phyloP scores from a whole-genome alignment of 495 filamentous ascomycete species.

The Tuber magnatum region DNA sequence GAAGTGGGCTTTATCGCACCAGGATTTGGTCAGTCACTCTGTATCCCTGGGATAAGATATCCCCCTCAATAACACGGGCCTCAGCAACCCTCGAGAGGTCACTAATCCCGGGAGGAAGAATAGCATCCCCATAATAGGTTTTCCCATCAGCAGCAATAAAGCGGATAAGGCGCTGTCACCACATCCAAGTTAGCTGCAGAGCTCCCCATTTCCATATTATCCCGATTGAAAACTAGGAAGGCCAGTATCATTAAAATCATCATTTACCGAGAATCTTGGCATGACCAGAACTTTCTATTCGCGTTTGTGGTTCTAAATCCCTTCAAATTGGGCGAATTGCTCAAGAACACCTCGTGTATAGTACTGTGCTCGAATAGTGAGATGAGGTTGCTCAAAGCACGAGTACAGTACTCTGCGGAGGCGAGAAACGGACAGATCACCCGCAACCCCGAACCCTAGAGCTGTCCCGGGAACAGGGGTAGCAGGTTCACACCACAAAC shows the following conservation, averaged over 20 bases:
- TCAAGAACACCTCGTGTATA: neutral
- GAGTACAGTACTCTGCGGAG: neutral
- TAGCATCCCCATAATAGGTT: conserved; percentile 76
- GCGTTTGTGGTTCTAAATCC: neutral
- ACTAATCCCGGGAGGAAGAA: conserved; percentile 59
- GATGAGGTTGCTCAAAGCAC: neutral
- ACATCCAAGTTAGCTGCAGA: conserved; percentile 7
- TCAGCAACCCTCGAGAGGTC: conserved; percentile 61
- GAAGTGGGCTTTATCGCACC: conserved; percentile 13
- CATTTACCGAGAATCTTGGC: conserved; percentile 44
- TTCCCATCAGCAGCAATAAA: conserved; percentile 70
- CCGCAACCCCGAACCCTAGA: neutral
- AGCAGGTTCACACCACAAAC: conserved; percentile 7
- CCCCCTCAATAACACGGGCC: conserved; percentile 62
- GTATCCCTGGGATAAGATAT: conserved; percentile 61
- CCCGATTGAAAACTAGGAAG: conserved; percentile 8
- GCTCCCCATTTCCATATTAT: neutral
- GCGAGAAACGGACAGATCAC: neutral
- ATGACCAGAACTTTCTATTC: conserved; percentile 22
- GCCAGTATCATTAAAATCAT: neutral
- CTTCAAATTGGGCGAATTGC: neutral
- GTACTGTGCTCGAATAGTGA: neutral
- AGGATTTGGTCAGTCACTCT: conserved; percentile 59
- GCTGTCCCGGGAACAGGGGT: neutral
- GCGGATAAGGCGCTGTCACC: conserved; percentile 55